These are phyloP conservation scores for Linderniella brevidens DNA, from an alignment of 257 asterid species.

Conservation along the genomic window DNA sequence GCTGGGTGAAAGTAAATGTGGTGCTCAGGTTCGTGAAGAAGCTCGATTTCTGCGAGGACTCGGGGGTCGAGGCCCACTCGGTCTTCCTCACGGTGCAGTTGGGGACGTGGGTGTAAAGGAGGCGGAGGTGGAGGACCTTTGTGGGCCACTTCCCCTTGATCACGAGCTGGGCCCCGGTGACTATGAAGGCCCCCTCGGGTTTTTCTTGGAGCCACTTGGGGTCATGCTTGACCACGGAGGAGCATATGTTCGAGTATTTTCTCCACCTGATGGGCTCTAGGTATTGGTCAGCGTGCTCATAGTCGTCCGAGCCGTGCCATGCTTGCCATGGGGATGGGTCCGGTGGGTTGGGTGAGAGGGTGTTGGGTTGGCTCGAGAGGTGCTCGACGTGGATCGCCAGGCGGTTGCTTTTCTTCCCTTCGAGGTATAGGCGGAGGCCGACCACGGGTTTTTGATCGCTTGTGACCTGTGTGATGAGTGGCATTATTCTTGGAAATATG, in stretches of 20 bases:
- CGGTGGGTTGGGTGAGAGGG: slow-evolving; percentile 26
- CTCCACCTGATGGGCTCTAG: slow-evolving; percentile 82
- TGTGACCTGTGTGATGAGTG: slow-evolving; percentile 36
- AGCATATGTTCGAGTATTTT: slow-evolving; percentile 60
- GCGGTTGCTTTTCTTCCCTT: slow-evolving; percentile 79
- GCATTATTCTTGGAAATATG: not conserved
- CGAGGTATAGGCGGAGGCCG: slow-evolving; percentile 77
- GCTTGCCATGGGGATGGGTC: slow-evolving; percentile 16
- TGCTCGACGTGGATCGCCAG: slow-evolving; percentile 82
- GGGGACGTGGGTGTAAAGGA: slow-evolving; percentile 59
- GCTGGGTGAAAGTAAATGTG: slow-evolving; percentile 72
- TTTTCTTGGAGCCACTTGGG: slow-evolving; percentile 51
- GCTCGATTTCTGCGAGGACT: slow-evolving; percentile 46
- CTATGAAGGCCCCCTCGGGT: slow-evolving; percentile 49
- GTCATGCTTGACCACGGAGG: slow-evolving; percentile 60
- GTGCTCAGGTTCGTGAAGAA: slow-evolving; percentile 77
- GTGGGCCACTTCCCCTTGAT: slow-evolving; percentile 83
- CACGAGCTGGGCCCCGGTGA: slow-evolving; percentile 80
- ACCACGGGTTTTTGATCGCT: slow-evolving; percentile 68
- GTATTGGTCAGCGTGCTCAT: slow-evolving; percentile 43
- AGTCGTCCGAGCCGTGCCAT: slow-evolving; percentile 94
- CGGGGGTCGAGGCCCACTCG: slow-evolving; percentile 88
- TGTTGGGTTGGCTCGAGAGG: slow-evolving; percentile 73
- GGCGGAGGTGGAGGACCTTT: slow-evolving; percentile 75
- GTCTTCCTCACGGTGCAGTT: slow-evolving; percentile 64